Evolutionary conservation across 768 basidiomycete species (phyloP), one percentile per base, ranked within the genome.

Genomic region (Erythrobasidium yunnanense): DNA sequence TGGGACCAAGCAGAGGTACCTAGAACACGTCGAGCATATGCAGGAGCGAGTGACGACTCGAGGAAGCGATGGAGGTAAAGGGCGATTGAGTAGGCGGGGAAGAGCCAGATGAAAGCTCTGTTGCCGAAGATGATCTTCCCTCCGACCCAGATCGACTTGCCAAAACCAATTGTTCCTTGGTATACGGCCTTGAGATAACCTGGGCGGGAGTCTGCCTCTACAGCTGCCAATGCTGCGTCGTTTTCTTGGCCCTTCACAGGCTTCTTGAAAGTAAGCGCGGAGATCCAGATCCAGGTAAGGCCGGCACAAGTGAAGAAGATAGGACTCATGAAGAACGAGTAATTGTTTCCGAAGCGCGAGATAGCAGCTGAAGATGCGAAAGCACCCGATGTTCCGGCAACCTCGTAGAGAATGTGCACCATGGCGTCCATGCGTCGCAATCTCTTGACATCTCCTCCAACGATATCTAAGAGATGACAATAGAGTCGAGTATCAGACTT

Each of bases 341-440:
- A 63, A 66, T 73, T 73, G 70, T 74, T 71, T 15, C 72, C 74
- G 54, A 72, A 71, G 13, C 66, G 69, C 8, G 65, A 65, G 65
- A 75, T 74, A 18, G 73, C 57, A 17, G 68, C 34, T 15, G 71
- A 68, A 0, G 74, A 74, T 13, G 72, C 68, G 38, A 75, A 70
- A 0, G 74, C 73, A 15, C 74, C 74, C 11, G 66, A 42, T 2
- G 74, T 74, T 20, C 74, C 74, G n/a, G 74, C 74, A 45, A 75
- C 68, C 66, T 75, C 74, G 62, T 74, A 73, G 11, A 73, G 47
- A 55, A 72, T 52, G 70, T 72, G 69, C 5, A 73, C 70, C 4
- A 60, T 65, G 2, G 72, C 70, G 56, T 74, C 73, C 73, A 73
- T 74, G 22, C 70, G 51, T 38, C 70, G 66, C 11, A 73, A 67